Base-by-base conservation (phyloP, 2,329 filamentous ascomycete genomes). In the Botrytis tulipae region DNA sequence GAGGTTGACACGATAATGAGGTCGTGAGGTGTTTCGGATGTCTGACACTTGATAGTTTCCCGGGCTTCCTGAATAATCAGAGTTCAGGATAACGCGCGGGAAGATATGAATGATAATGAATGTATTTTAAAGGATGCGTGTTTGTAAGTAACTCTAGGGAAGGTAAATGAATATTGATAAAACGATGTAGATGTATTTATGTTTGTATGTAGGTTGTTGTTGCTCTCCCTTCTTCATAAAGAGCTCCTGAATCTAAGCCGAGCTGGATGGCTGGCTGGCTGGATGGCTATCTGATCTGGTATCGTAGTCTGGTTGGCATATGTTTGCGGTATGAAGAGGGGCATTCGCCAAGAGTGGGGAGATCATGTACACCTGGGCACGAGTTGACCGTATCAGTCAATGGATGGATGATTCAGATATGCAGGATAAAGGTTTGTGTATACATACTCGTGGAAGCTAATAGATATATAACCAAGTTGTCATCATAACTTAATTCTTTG, bases 71-170 rank as follows among this genome's bases (percentile, higher is more conserved):
- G 75, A 76, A 76, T 73, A 67, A 61, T 70, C 70, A 76, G 74
- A 75, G 75, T 77, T 75, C 76, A 78, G 76, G 76, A 78, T 69
- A 78, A 73, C 66, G 72, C 74, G 73, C 74, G 74, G 75, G 73
- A 78, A 66, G 62, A 73, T 54, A 32, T 72, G 51, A 18, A 62
- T 57, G 18, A 29, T 29, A 48, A 73, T 20, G 66, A 69, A 48
- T 44, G 66, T 51, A 29, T n/a, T 32, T 46, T 46, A 44, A 37
- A 59, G 37, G 44, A 46, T 46, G 16, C 20, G 48, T 57, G 48
- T 16, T n/a, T 42, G 66, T 57, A 37, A 42, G n/a, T 32, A 42
- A 32, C n/a, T 59, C 22, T 25, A 44, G 48, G 66, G 48, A 54
- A 40, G 25, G 35, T 32, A 22, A 57, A 57, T 40, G 54, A 54